Base-by-base conservation (phyloP, 768 basidiomycete species). In the Phlebiopsis flavidoalba region DNA sequence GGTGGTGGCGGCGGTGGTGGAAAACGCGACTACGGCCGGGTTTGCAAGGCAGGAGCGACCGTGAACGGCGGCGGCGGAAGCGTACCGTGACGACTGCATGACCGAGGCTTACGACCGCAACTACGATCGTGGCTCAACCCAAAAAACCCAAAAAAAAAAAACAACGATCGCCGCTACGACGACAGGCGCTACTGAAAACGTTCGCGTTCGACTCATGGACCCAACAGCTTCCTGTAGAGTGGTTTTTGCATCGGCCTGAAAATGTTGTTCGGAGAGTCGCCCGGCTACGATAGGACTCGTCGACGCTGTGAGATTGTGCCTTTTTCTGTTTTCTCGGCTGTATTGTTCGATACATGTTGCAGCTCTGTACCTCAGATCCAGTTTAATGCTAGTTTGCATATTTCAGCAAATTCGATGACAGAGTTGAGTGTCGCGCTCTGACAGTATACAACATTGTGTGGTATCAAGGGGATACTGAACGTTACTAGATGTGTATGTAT, bases 1-100 rank as follows among this genome's bases (percentile, higher is more conserved):
- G 70, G 70, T 53, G 75, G 84, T 58, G 77, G 83, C 63, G 80
- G 77, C 45, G 73, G 83, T 59, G 77, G 82, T 61, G 75, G 80
- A 61, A 78, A 79, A 57, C 77, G 83, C 64, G 80, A 43, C 40
- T 43, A 43, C 40, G 26, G 26, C n/a, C n/a, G n/a, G n/a, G n/a
- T n/a, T n/a, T n/a, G n/a, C n/a, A n/a, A n/a, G n/a, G n/a, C n/a
- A n/a, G n/a, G n/a, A n/a, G n/a, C n/a, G n/a, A n/a, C n/a, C n/a
- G n/a, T n/a, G 77, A n/a, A n/a, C 43, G 73, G 83, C 59, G 77
- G 82, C 61, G 75, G 80, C 60, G 78, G 79, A 60, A 72, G 79
- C 15, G n/a, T 74, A 76, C 61, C 26, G 26, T 31, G 26, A 31
- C 26, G 26, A 31, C 26, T 31, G n/a, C n/a, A 70, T 35, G 74